These are phyloP conservation scores for Globisporangium nunn DNA, from an alignment of 352 stramenopile genomes.

Conservation along the genomic window DNA sequence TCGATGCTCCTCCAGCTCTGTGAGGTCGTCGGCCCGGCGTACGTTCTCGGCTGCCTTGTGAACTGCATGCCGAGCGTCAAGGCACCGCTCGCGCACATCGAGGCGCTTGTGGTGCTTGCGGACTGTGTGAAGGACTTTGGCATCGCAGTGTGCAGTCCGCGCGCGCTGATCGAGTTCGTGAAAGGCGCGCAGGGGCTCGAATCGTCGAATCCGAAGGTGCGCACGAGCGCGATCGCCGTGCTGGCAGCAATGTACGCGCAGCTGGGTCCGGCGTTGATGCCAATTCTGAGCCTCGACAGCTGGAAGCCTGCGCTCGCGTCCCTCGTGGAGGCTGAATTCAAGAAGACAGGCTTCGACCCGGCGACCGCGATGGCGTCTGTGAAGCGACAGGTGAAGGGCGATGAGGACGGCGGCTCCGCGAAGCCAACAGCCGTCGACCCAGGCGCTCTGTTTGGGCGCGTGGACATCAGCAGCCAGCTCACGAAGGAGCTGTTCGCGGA, in stretches of 20 bases:
- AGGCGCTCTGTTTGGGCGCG: conserved; percentile 59
- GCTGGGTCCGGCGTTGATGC: conserved; percentile 66
- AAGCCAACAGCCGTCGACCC: conserved; percentile 24
- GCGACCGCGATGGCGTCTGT: conserved; percentile 41
- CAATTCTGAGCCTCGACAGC: conserved; percentile 74
- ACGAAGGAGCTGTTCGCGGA: conserved; percentile 83
- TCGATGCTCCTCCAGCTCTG: conserved; percentile 74
- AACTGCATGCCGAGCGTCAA: conserved; percentile 76
- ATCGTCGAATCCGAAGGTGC: conserved; percentile 75
- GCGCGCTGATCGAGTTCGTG: conserved; percentile 63
- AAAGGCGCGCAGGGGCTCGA: conserved; percentile 73
- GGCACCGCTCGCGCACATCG: conserved; percentile 64
- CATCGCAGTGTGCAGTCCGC: conserved; percentile 56
- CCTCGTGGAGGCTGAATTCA: conserved; percentile 75
- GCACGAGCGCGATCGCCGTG: conserved; percentile 51
- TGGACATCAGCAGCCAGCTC: conserved; percentile 73
- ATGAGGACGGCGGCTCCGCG: conserved; percentile 33
- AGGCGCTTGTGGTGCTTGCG: conserved; percentile 50
- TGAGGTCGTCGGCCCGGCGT: conserved; percentile 63
- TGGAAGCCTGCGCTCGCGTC: conserved; percentile 79
- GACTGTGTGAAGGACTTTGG: conserved; percentile 80
- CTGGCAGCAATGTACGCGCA: conserved; percentile 81
- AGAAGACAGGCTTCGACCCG: conserved; percentile 74
- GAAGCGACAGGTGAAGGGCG: conserved; percentile 64
- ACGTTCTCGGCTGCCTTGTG: conserved; percentile 73